Percentiles rank a stretch among this genome's conserved stretches.
Conservation (phyloP, 345 rosid species). For the Arabidopsis thaliana region TAIR10.1 NC_003070.9:16847501-16848000, state of each 20-base stretch:
- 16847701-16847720: not conserved
- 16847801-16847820: conserved; percentile 79
- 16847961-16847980: conserved; percentile 74
- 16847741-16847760: conserved; percentile 7
- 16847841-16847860: conserved; percentile 75
- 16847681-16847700: too few relatives aligned
- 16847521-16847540: too few relatives aligned
- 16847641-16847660: too few relatives aligned
- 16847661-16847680: too few relatives aligned
- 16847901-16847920: conserved; percentile 86
- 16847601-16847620: too few relatives aligned
- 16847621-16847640: too few relatives aligned
- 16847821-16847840: conserved; percentile 68
- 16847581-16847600: too few relatives aligned
- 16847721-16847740: not conserved
- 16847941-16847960: conserved; percentile 61
- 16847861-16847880: conserved; percentile 78
- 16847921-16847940: conserved; percentile 87
- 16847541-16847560: too few relatives aligned
- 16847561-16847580: too few relatives aligned
- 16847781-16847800: conserved; percentile 96
- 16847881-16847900: conserved; percentile 81
- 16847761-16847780: not conserved
- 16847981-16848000: conserved; percentile 41
- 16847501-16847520: too few relatives aligned